Percentiles rank a stretch among this genome's conserved stretches.
Conservation (phyloP, 495 filamentous ascomycete genomes). For the Neurospora pannonica region DNA sequence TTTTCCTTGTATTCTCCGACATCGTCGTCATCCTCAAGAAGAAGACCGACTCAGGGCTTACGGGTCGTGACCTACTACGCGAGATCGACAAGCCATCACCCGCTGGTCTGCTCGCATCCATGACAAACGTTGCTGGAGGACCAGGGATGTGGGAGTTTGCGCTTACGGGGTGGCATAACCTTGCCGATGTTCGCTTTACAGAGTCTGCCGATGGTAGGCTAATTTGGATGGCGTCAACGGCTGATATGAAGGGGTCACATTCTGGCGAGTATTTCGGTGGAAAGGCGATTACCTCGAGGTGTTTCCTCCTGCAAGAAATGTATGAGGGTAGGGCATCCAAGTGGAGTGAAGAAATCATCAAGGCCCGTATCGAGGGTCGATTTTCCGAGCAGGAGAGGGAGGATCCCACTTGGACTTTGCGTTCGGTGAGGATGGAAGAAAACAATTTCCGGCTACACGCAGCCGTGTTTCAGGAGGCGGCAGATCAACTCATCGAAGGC, state of each 20-base stretch:
- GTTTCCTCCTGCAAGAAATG: slow-evolving; percentile 56
- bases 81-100: slow-evolving; percentile 71
- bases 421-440: slow-evolving; percentile 49
- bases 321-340: slow-evolving; percentile 74
- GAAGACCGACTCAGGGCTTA: slow-evolving; percentile 45
- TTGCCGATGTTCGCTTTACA: slow-evolving; percentile 64
- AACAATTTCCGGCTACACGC: slow-evolving; percentile 59
- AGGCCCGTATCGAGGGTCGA: slow-evolving; percentile 76
- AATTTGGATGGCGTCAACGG: slow-evolving; percentile 59
- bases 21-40: slow-evolving; percentile 69
- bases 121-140: slow-evolving; percentile 45
- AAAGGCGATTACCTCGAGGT: slow-evolving; percentile 43
- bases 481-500: slow-evolving; percentile 42
- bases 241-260: slow-evolving; percentile 44
- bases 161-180: slow-evolving; percentile 61
- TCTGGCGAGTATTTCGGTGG: slow-evolving; percentile 38
- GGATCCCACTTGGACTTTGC: slow-evolving; percentile 66
- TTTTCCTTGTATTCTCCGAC: slow-evolving; percentile 80
- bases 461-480: slow-evolving; percentile 65
- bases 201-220: slow-evolving; percentile 65
- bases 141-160: slow-evolving; percentile 52
- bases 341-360: slow-evolving; percentile 76
- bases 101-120: slow-evolving; percentile 43
- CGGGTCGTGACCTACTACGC: slow-evolving; percentile 68
- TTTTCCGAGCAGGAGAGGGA: slow-evolving; percentile 73